Percentiles rank a stretch among this genome's conserved stretches.
Evolutionary conservation across 2,329 filamentous ascomycete species (phyloP).

Genomic region (Verticillium dahliae): DNA sequence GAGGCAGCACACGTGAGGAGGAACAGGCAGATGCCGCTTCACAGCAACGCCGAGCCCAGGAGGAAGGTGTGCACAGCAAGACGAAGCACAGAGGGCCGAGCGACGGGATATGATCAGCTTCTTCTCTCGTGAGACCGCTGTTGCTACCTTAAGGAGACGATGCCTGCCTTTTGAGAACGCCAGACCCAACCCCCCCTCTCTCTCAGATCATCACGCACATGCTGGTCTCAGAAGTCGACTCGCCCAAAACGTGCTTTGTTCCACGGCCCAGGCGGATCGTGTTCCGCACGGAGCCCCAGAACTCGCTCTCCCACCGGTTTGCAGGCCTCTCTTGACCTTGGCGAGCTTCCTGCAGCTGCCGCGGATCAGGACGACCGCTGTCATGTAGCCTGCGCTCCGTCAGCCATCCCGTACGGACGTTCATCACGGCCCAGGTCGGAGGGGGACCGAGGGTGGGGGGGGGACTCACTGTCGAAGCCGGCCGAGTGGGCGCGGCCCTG

Average conservation of each 20-base stretch:
- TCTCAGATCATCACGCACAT: neutral
- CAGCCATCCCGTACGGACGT: neutral
- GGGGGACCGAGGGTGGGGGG: neutral
- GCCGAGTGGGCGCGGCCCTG: conserved; percentile 41
- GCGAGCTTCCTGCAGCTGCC: conserved; percentile 8
- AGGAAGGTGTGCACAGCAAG: neutral
- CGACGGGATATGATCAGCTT: neutral
- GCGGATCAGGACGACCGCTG: conserved; percentile 31
- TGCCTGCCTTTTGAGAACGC: too few relatives aligned
- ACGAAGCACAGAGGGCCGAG: neutral
- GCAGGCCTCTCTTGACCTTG: neutral
- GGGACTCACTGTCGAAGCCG: conserved; percentile 48
- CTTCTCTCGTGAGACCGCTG: neutral
- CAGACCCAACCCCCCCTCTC: too few relatives aligned
- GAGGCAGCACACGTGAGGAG: too few relatives aligned
- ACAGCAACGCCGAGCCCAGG: neutral
- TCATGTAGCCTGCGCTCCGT: conserved; percentile 29
- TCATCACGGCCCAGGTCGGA: neutral
- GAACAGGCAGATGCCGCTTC: too few relatives aligned
- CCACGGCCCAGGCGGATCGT: conserved; percentile 12
- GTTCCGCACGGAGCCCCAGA: conserved; percentile 16
- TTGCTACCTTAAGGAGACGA: neutral
- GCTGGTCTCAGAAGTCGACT: neutral
- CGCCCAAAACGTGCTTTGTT: neutral
- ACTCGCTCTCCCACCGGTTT: neutral